Base-by-base conservation (phyloP, 345 rosid species). In the Eucalyptus sp. region DNA sequence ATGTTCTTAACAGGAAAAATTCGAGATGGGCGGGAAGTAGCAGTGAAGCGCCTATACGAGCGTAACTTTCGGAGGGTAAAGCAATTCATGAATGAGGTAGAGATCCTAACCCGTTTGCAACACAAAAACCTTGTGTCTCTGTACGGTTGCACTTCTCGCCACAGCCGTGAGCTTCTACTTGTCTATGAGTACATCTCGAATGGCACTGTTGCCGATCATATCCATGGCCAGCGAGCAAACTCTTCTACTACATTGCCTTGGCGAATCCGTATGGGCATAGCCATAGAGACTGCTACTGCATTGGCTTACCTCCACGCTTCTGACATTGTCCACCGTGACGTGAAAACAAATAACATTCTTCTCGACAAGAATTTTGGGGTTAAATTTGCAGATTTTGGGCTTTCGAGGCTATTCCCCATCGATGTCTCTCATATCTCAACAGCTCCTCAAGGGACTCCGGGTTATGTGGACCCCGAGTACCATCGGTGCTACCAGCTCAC, bases 61-160 rank as follows among this genome's bases (percentile, higher is more conserved):
- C 13, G 13, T 48, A 48, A 48, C 50, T 48, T 64, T 80, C 71
- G 60, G 56, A 89, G 89, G 83, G 50, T 89, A 16, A 87, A 89
- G 88, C 93, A 92, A 80, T 92, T 92, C 88, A 87, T 90, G 90
- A 92, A 90, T 48, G 92, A 90, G 88, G 86, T 92, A 31, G 87
- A 88, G 88, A 92, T 92, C 88, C 91, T 92, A 29, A 88, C 92
- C 9, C 87, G 93, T 12, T 87, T 92, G 49, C 90, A 89, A 29
- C 93, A 92, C 88, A 87, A 87, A 86, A 89, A 92, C 79, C 92
- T 92, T 4, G 93, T 91, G 79, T 54, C 88, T 49, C 93, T 92
- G 44, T 92, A 92, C 37, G 92, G 93, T n/a, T 90, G 93, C 92
- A 89, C 93, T 85, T 92, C 92, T 18, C 91, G 89, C 10, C 91